These are phyloP conservation scores for Globisporangium okanoganense DNA, from an alignment of 352 stramenopile species.

Conservation along the genomic window DNA sequence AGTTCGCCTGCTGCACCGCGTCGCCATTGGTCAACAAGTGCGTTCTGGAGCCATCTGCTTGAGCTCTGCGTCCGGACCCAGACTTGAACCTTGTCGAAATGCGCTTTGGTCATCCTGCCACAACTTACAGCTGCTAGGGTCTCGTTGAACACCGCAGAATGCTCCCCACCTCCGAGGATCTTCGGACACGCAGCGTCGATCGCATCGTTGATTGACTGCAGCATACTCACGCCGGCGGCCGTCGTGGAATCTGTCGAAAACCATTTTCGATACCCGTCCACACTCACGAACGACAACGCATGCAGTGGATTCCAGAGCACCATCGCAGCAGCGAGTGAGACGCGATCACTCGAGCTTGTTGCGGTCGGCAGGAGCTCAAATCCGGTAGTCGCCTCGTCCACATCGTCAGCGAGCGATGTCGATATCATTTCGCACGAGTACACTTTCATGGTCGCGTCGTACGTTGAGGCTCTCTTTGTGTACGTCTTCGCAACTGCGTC, in stretches of 20 bases:
- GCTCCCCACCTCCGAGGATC: constrained; percentile 24
- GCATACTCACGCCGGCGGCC: constrained; percentile 7
- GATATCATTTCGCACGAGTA: constrained; percentile 47
- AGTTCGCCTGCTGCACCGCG: constrained; percentile 32
- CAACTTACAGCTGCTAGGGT: constrained; percentile 33
- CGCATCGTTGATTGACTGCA: constrained; percentile 32
- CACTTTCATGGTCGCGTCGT: constrained; percentile 21
- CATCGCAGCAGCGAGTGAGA: constrained; percentile 32
- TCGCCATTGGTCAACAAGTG: constrained; percentile 65
- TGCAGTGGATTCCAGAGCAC: constrained; percentile 42
- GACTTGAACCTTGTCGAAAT: constrained; percentile 30
- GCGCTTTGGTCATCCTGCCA: constrained; percentile 17
- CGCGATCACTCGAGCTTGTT: constrained; percentile 13
- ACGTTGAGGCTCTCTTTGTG: constrained; percentile 28
- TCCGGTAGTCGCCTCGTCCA: constrained; percentile 30
- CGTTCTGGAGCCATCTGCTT: constrained; percentile 32
- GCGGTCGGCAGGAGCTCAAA: constrained; percentile 42
- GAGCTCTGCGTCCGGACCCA: constrained; percentile 31
- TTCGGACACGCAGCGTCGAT: constrained; percentile 20
- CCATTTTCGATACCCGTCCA: constrained; percentile 48
- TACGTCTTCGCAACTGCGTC: constrained; percentile 23
- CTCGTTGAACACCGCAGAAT: constrained; percentile 52
- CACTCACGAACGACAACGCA: constrained; percentile 40
- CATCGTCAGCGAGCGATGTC: constrained; percentile 42
- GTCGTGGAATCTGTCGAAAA: constrained; percentile 18